These are phyloP conservation scores for Xylariaceae sp. DNA, from an alignment of 2,329 filamentous ascomycete genomes.

Conservation along the genomic window DNA sequence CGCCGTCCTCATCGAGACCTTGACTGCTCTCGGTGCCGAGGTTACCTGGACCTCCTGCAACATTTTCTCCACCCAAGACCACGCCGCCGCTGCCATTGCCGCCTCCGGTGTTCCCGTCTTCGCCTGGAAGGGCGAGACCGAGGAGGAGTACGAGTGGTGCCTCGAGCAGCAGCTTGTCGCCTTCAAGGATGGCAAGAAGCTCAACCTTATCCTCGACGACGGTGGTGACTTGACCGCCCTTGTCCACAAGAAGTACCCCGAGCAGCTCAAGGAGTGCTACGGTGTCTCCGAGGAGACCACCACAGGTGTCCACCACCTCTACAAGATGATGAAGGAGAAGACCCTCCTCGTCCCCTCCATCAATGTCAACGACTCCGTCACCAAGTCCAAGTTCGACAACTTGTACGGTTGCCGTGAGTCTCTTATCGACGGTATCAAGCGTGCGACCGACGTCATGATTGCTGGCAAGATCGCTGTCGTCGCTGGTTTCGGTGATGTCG, in stretches of 20 bases:
- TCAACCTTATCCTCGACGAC: slow-evolving; percentile 99
- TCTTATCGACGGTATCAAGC: slow-evolving; percentile 99
- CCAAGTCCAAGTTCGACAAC: slow-evolving; percentile 99
- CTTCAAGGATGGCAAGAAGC: slow-evolving; percentile 94
- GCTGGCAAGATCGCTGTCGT: slow-evolving; percentile 98
- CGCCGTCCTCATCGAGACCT: slow-evolving; percentile 97
- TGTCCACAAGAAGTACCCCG: slow-evolving; percentile 96
- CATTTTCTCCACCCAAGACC: slow-evolving; percentile 99
- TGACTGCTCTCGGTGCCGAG: slow-evolving; percentile 90
- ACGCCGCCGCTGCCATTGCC: slow-evolving; percentile 95
- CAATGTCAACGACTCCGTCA: slow-evolving; percentile 99
- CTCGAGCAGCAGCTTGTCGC: slow-evolving; percentile 94
- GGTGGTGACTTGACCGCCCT: slow-evolving; percentile 95
- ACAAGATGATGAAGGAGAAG: slow-evolving; percentile 92
- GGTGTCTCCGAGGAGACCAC: slow-evolving; percentile 99
- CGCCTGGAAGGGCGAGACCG: slow-evolving; percentile 83
- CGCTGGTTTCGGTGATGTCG: slow-evolving; percentile 97
- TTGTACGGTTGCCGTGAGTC: slow-evolving; percentile 99
- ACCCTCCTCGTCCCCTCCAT: slow-evolving; percentile 89
- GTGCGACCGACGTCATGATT: slow-evolving; percentile 99
- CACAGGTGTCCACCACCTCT: slow-evolving; percentile 98
- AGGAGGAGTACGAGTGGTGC: slow-evolving; percentile 99
- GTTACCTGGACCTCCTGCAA: slow-evolving; percentile 99
- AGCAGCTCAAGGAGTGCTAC: slow-evolving; percentile 97
- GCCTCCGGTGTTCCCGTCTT: slow-evolving; percentile 85